phyloP scores from a whole-genome alignment of 2,329 filamentous ascomycete genomes.

The Penicillium sclerotigenum region DNA sequence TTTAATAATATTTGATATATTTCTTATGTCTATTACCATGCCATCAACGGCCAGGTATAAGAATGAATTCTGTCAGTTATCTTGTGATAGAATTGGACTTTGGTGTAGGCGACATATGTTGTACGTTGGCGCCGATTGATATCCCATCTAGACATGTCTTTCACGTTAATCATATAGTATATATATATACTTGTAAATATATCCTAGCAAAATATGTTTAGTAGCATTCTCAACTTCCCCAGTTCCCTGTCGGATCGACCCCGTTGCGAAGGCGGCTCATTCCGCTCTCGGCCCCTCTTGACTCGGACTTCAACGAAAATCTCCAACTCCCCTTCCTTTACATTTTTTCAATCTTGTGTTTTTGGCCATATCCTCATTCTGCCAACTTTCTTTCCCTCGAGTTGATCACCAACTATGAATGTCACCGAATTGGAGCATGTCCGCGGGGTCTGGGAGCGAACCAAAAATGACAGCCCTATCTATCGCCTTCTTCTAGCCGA shows the following conservation, averaged over 20 bases:
- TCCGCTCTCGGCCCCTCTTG: background rate
- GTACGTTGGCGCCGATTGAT: background rate
- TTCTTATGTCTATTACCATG: background rate
- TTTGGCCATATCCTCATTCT: background rate
- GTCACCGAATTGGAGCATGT: slow-evolving; percentile 3
- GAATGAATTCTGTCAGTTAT: background rate
- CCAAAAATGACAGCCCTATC: slow-evolving; percentile 8
- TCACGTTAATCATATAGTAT: background rate
- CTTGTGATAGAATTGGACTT: background rate
- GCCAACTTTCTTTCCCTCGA: background rate
- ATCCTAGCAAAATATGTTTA: background rate
- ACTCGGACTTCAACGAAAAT: background rate
- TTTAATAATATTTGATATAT: background rate
- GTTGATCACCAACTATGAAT: background rate
- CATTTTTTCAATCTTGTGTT: background rate
- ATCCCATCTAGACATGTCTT: background rate
- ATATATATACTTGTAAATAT: background rate
- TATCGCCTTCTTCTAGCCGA: slow-evolving; percentile 6
- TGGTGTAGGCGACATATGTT: background rate
- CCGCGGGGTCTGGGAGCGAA: slow-evolving; percentile 9
- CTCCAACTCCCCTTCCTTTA: background rate
- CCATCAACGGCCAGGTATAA: background rate
- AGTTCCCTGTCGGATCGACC: background rate
- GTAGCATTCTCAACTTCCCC: background rate
- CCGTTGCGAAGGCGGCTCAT: background rate